These are phyloP conservation scores for Puccinia polysora DNA, from an alignment of 1,284 basidiomycete species.

Conservation along the genomic window DNA sequence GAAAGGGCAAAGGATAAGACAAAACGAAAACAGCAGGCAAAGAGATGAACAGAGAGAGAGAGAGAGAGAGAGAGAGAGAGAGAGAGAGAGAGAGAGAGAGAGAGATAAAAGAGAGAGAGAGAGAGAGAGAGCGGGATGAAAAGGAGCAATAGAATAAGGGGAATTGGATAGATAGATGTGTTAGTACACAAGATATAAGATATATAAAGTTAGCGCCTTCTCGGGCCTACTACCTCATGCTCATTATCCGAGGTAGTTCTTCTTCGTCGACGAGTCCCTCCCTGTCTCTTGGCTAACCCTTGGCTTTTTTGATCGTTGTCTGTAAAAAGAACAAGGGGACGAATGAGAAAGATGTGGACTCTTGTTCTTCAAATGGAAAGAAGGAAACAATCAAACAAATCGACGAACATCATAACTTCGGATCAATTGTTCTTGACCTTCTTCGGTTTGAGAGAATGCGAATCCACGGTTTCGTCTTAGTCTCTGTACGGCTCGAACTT, in stretches of 20 bases:
- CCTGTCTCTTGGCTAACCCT: constrained; percentile 4
- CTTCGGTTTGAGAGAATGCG: constrained; percentile 74
- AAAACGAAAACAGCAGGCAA: background rate
- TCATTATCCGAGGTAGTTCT: background rate
- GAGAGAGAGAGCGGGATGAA: background rate
- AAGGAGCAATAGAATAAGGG: background rate
- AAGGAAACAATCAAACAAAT: background rate
- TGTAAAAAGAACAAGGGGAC: background rate
- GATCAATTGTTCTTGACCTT: constrained; percentile 51
- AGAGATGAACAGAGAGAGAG: background rate
- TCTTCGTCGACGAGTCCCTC: background rate
- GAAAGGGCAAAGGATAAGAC: background rate
- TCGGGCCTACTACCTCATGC: background rate
- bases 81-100: background rate
- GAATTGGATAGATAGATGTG: background rate
- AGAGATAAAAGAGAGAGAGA: background rate
- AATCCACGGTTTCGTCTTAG: constrained; percentile 91
- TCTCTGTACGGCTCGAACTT: constrained; percentile 88
- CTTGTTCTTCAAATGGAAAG: background rate
- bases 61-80: background rate
- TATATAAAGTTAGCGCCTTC: background rate
- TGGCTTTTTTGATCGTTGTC: constrained; percentile 43
- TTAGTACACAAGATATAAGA: background rate
- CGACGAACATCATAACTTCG: constrained; percentile 49
- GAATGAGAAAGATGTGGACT: background rate